Evolutionary conservation across 106 monocot genomes (phyloP).

Genomic region (Dendrobium nobile): DNA sequence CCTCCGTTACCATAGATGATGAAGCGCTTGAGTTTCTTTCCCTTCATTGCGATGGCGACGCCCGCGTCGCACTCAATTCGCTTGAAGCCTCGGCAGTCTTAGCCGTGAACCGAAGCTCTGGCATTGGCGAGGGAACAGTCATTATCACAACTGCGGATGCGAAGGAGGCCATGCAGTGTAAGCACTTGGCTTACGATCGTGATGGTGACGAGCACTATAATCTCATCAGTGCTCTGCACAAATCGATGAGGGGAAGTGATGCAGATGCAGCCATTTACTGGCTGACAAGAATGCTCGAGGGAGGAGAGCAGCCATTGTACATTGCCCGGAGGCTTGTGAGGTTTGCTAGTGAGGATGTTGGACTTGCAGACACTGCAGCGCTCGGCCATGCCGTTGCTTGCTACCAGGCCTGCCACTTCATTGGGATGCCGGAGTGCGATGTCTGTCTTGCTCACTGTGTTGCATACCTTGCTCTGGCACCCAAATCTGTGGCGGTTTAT

Average conservation of each 20-base stretch:
- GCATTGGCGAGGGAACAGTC: neutral
- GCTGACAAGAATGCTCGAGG: conserved; percentile 77
- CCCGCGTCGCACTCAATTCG: conserved; percentile 69
- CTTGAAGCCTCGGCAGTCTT: conserved; percentile 51
- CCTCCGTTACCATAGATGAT: conserved; percentile 20
- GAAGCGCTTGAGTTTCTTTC: conserved; percentile 57
- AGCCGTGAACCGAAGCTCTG: conserved; percentile 5
- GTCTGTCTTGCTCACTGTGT: conserved; percentile 66
- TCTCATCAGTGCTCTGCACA: conserved; percentile 83
- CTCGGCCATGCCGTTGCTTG: conserved; percentile 56
- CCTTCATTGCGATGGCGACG: conserved; percentile 66
- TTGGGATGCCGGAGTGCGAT: conserved; percentile 78
- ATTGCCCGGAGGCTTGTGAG: conserved; percentile 68
- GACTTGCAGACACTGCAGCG: conserved; percentile 64
- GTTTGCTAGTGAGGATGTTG: conserved; percentile 80
- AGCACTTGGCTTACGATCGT: conserved; percentile 71
- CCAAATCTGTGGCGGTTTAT: conserved; percentile 79
- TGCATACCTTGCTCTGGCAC: conserved; percentile 63
- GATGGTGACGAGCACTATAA: conserved; percentile 90
- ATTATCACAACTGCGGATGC: conserved; percentile 28
- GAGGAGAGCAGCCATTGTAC: conserved; percentile 81
- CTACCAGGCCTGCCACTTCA: conserved; percentile 85
- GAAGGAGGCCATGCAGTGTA: conserved; percentile 71
- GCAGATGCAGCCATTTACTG: conserved; percentile 74
- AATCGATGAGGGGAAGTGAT: conserved; percentile 74